Evolutionary conservation across 2,329 filamentous ascomycete genomes (phyloP).

Genomic region (Colletotrichum sp.): DNA sequence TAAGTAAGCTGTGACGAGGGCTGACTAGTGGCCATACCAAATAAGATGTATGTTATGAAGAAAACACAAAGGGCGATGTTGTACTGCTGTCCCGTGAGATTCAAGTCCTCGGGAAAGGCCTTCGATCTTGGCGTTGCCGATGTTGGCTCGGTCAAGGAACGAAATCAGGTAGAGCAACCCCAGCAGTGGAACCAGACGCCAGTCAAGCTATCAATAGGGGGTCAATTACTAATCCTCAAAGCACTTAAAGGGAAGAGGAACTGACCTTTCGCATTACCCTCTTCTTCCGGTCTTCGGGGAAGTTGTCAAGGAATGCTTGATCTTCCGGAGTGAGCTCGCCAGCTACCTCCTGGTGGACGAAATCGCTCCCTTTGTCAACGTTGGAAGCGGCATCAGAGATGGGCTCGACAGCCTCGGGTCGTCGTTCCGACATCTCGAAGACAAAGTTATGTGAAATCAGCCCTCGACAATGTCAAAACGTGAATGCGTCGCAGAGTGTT

Average conservation of each 20-base stretch:
- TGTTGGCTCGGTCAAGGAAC: constrained; percentile 62
- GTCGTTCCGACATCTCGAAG: not conserved
- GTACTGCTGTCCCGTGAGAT: constrained; percentile 60
- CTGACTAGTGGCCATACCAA: constrained; percentile 37
- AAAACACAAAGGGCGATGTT: constrained; percentile 60
- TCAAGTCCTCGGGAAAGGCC: constrained; percentile 31
- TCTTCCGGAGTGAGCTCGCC: not conserved
- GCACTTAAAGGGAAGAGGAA: not conserved
- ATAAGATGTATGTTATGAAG: constrained; percentile 71
- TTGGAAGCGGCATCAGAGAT: not conserved
- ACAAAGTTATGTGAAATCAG: not conserved
- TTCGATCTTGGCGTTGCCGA: constrained; percentile 55
- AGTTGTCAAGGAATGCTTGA: not conserved
- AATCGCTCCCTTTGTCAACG: not conserved
- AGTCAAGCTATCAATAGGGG: not conserved
- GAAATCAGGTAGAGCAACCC: constrained; percentile 60
- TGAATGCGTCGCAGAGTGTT: accelerated
- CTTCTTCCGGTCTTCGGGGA: not conserved
- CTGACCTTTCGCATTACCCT: not conserved
- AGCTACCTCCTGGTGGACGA: not conserved
- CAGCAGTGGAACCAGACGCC: constrained; percentile 51
- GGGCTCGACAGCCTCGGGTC: not conserved
- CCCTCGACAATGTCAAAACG: not conserved
- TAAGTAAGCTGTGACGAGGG: not conserved
- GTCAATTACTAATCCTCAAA: accelerated